Conservation (phyloP, 331 rosid species). For the Malus hybrid region DNA sequence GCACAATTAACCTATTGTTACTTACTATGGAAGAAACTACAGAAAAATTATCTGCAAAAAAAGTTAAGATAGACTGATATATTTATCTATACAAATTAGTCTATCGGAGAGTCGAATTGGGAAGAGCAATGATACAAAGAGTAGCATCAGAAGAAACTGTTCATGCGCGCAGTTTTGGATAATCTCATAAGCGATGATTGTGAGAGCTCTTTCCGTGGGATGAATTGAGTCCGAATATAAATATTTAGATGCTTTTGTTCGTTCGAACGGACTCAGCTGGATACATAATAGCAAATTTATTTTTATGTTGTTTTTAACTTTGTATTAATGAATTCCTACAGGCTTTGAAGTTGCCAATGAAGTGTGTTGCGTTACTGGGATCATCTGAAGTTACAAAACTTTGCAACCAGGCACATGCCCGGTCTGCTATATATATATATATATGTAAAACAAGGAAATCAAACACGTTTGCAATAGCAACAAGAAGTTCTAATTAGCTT, state of each 20-base stretch:
- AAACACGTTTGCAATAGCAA: not conserved
- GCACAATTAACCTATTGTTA: too few relatives aligned
- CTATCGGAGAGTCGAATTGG: too few relatives aligned
- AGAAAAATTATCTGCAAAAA: too few relatives aligned
- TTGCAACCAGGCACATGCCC: slow-evolving; percentile 17
- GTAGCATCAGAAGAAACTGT: too few relatives aligned
- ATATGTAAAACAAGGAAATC: not conserved
- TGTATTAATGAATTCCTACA: not conserved
- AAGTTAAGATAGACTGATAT: too few relatives aligned
- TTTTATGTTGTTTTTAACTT: not conserved
- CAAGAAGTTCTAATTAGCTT: too few relatives aligned
- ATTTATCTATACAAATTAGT: too few relatives aligned
- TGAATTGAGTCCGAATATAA: not conserved
- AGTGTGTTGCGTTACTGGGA: slow-evolving; percentile 55
- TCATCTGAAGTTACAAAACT: slow-evolving; percentile 28
- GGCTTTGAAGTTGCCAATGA: slow-evolving; percentile 37
- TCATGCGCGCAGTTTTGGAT: too few relatives aligned
- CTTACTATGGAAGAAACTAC: too few relatives aligned
- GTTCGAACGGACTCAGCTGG: not conserved
- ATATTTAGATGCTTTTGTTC: not conserved
- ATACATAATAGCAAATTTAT: not conserved
- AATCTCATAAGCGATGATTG: not conserved
- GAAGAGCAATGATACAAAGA: too few relatives aligned
- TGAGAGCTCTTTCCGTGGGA: not conserved
- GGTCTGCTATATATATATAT: too few relatives aligned